Evolutionary conservation across 129 eudicot genomes (phyloP), one percentile per base, ranked within the genome.

Genomic region (Pittosporum tobira): DNA sequence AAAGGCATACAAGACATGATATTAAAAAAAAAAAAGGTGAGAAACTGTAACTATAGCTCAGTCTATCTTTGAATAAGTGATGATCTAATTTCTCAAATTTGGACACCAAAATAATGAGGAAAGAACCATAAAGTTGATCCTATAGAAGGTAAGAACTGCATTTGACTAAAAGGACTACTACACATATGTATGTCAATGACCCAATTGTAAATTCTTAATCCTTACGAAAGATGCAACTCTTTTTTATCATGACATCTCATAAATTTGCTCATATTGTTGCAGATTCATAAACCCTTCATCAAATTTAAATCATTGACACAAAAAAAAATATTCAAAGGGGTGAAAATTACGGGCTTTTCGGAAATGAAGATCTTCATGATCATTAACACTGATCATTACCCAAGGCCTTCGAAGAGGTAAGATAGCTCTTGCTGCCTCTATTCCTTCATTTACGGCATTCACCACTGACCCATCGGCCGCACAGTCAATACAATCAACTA

Each of bases 301-400:
- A 3, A 18, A 8, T 9, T 2, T 12, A 44, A 31, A 55, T 6
- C 42, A 31, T 6, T 14, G 59, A 23, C 11, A 53, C 13, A 2
- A 21, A 23, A 44, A 20, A 19, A 47, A 50, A 20, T 28, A 49
- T 37, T 16, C n/a, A 57, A 34, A 29, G 37, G 69, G 44, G 11
- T 16, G 51, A 49, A 57, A 50, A 7, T 25, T 77, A 90, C 98
- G 94, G 10, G 98, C 98, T 83, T 91, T 91, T 50, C 98, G 97
- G 60, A 91, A 91, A 69, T 91, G 98, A 60, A 86, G 87, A 79
- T 91, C 98, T 63, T 91, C 87, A 70, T 85, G 79, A 74, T 91
- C 98, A 74, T 91, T 91, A 34, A 91, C 87, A 71, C 98, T 91
- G 71, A 91, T 81, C 98, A 91, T 91, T 53, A 86, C 90, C 95